A percentile compares a stretch with the other conserved stretches of the same genome.
Evolutionary conservation across 768 basidiomycete genomes (phyloP).

Genomic region (Rhodotorula toruloides): DNA sequence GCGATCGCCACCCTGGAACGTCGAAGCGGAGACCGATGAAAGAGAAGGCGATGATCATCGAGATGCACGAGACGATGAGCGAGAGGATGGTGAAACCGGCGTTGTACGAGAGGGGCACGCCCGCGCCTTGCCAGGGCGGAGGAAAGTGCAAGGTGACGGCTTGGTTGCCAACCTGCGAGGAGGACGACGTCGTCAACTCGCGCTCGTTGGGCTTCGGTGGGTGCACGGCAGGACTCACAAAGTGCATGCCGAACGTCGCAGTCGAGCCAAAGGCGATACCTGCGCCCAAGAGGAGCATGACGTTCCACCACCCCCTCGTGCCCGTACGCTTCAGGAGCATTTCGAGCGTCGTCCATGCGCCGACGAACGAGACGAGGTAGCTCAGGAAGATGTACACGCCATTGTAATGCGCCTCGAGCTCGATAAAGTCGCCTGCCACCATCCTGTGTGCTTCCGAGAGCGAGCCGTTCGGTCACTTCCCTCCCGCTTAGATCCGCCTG

Average conservation of each 20-base stretch:
- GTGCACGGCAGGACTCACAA: slow-evolving; percentile 4
- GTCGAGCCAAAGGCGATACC: slow-evolving; percentile 34
- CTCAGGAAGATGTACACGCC: slow-evolving; percentile 27
- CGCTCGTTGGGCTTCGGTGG: not conserved
- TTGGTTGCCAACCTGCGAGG: slow-evolving; percentile 34
- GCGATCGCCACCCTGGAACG: not conserved
- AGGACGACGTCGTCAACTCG: not conserved
- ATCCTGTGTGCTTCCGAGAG: slow-evolving; percentile 1
- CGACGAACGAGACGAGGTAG: slow-evolving; percentile 25
- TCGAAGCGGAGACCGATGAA: slow-evolving; percentile 35
- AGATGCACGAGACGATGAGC: slow-evolving; percentile 26
- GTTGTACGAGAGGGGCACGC: slow-evolving; percentile 25
- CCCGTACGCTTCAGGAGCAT: slow-evolving; percentile 27
- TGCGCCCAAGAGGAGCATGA: slow-evolving; percentile 20
- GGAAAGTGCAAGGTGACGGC: slow-evolving; percentile 20
- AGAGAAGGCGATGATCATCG: slow-evolving; percentile 36
- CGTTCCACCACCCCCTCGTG: slow-evolving; percentile 20
- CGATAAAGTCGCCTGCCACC: slow-evolving; percentile 2
- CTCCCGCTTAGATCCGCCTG: too few species aligned
- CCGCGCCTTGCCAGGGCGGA: slow-evolving; percentile 17
- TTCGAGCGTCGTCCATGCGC: slow-evolving; percentile 34
- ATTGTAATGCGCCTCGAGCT: slow-evolving; percentile 15
- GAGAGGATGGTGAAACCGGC: slow-evolving; percentile 32
- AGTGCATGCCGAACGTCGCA: slow-evolving; percentile 38
- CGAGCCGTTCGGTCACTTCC: not conserved